Percentiles rank a stretch among this genome's conserved stretches.
Evolutionary conservation across 306 rosid species (phyloP).

Genomic region (Vicia sativa): DNA sequence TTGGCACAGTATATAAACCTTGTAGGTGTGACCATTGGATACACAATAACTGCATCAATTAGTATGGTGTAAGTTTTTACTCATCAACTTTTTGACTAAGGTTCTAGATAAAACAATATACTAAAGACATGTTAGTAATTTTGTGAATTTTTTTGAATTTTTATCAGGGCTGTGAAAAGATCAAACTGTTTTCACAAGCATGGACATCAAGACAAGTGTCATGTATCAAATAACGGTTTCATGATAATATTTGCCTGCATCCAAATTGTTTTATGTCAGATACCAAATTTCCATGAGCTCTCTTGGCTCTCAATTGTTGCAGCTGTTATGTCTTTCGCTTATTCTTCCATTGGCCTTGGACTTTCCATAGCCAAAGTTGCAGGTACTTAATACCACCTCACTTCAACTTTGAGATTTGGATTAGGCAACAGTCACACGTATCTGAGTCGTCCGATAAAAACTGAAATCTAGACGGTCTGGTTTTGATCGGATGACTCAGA

Average conservation of each 20-base stretch:
- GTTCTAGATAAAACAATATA: neutral
- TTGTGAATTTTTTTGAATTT: neutral
- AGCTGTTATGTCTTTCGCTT: constrained; percentile 95
- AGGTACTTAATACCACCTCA: constrained; percentile 38
- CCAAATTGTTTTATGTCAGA: constrained; percentile 78
- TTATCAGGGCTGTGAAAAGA: constrained; percentile 77
- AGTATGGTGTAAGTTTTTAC: constrained; percentile 83
- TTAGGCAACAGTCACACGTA: neutral
- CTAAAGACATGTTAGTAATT: neutral
- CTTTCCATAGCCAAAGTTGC: constrained; percentile 79
- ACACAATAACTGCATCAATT: constrained; percentile 93
- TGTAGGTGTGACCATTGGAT: constrained; percentile 83
- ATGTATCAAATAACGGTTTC: constrained; percentile 59
- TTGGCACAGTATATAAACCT: constrained; percentile 88
- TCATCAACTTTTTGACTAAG: neutral
- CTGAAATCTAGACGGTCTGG: neutral
- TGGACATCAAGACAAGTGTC: constrained; percentile 68
- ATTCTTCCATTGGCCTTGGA: constrained; percentile 88
- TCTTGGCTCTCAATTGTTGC: constrained; percentile 94
- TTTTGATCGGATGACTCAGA: neutral
- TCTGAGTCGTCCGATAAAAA: neutral
- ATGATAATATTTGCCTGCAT: constrained; percentile 78
- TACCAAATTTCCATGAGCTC: constrained; percentile 81
- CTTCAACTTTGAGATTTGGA: neutral
- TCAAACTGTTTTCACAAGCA: constrained; percentile 88